Evolutionary conservation across 768 basidiomycete species (phyloP).

Genomic region (Holtermanniella nyarrowii): DNA sequence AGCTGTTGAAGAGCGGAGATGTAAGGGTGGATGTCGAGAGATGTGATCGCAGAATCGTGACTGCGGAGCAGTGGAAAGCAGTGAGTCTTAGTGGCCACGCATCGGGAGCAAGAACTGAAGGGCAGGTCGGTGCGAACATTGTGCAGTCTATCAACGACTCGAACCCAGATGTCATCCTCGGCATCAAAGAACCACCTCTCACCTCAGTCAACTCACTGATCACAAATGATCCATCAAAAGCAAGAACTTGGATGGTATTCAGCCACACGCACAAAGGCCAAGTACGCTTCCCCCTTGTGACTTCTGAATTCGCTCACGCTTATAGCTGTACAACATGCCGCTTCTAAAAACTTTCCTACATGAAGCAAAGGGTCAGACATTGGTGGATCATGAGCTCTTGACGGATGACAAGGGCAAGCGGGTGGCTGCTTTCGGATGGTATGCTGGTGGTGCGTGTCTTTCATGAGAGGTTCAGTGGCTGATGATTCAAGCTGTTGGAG

Average conservation of each 20-base stretch:
- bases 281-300: slow-evolving; percentile 9
- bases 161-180: slow-evolving; percentile 64
- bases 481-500: slow-evolving; percentile 57
- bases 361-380: slow-evolving; percentile 24
- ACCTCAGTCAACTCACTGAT: slow-evolving; percentile 48
- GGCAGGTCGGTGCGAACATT: slow-evolving; percentile 67
- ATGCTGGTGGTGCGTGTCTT: slow-evolving; percentile 61
- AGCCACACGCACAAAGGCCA: slow-evolving; percentile 71
- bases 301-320: neutral
- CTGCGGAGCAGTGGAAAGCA: slow-evolving; percentile 54
- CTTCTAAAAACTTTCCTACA: slow-evolving; percentile 49
- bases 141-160: slow-evolving; percentile 46
- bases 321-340: slow-evolving; percentile 73
- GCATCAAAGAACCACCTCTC: slow-evolving; percentile 80
- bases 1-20: slow-evolving; percentile 50
- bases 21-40: slow-evolving; percentile 64
- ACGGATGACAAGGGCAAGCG: slow-evolving; percentile 55
- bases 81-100: slow-evolving; percentile 43
- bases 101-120: neutral
- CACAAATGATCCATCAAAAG: slow-evolving; percentile 43
- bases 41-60: slow-evolving; percentile 65
- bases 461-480: slow-evolving; percentile 1
- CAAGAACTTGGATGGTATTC: slow-evolving; percentile 78
- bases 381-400: slow-evolving; percentile 81
- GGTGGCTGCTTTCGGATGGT: slow-evolving; percentile 84